These are phyloP conservation scores for Nitzschia palea DNA, from an alignment of 108 stramenopile genomes.

Conservation along the genomic window DNA sequence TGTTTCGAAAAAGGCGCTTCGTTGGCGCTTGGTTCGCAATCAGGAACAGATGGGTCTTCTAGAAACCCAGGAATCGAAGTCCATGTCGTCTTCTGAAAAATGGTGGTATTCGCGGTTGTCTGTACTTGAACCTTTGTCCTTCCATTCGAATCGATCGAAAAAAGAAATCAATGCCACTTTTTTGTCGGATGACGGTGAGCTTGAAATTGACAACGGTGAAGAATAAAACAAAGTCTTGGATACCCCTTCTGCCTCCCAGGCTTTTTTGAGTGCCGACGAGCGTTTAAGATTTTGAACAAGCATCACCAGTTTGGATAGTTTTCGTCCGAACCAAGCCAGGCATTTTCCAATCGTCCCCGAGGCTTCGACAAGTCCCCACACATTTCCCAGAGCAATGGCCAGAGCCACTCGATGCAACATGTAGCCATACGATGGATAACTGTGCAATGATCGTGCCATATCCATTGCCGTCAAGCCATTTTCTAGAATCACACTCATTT, in stretches of 20 bases:
- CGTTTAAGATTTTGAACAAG: not conserved
- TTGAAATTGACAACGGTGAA: not conserved
- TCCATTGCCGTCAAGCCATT: constrained; percentile 27
- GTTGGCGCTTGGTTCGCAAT: too few species aligned
- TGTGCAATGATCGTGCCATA: constrained; percentile 36
- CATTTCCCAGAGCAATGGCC: constrained; percentile 26
- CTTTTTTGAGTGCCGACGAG: not conserved
- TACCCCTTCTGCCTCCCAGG: not conserved
- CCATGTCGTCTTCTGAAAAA: not conserved
- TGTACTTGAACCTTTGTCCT: not conserved
- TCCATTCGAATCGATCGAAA: not conserved
- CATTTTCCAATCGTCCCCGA: constrained; percentile 22
- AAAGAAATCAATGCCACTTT: not conserved
- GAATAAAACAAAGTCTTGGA: not conserved
- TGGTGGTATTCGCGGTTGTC: not conserved
- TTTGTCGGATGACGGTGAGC: not conserved
- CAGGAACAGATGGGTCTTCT: too few species aligned
- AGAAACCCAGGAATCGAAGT: not conserved
- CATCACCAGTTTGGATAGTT: not conserved
- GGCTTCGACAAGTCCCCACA: constrained; percentile 35
- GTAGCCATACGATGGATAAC: constrained; percentile 57
- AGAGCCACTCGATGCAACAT: constrained; percentile 46
- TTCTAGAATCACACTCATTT: constrained; percentile 36
- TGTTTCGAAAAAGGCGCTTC: too few species aligned
- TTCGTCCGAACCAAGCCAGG: constrained; percentile 4